Base-by-base conservation (phyloP, 1,284 basidiomycete species). In the Entoloma clypeatum region DNA sequence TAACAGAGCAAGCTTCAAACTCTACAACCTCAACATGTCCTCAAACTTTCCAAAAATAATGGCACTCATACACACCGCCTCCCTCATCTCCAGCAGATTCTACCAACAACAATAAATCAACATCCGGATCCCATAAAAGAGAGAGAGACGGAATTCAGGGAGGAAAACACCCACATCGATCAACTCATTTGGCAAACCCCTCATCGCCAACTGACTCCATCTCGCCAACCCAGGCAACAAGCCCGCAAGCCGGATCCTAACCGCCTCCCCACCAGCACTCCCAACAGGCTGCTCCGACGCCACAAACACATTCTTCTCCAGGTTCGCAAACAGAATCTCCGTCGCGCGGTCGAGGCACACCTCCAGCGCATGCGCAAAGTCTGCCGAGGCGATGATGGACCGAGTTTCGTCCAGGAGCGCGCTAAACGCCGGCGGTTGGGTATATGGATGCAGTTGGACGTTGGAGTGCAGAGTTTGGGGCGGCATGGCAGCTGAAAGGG, bases 171-270 rank as follows among this genome's bases (percentile, higher is more conserved):
- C 60, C 59, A 89, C 88, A 64, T 93, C 89, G 18, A 92, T 76
- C 52, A 92, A 69, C 60, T 88, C 86, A 62, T 91, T 93, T 16
- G 90, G 88, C 32, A 86, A 60, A 7, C 77, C 77, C 42, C 81
- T 75, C 39, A 91, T 60, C 24, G 85, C 83, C 32, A 81, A 50
- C 49, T 80, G 77, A 55, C 81, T 84, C 81, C 89, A 90, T 44
- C 79, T 69, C 35, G 86, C 79, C 27, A 93, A 65, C 1, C 81
- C 81, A 4, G 90, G 92, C 14, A 94, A 66, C 45, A 93, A 62
- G 9, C 79, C 78, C 13, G 90, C 92, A 4, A 92, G 61, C 29
- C 81, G 66, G 14, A 86, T 68, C 49, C 74, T 68, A 43, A 74
- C 62, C 32, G 74, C 74, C 22, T 67, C 69, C 49, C 63, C 52